Percentiles rank a stretch among this genome's conserved stretches.
Conservation (phyloP, 2,329 filamentous ascomycete species). For the Fusarium graminum region DNA sequence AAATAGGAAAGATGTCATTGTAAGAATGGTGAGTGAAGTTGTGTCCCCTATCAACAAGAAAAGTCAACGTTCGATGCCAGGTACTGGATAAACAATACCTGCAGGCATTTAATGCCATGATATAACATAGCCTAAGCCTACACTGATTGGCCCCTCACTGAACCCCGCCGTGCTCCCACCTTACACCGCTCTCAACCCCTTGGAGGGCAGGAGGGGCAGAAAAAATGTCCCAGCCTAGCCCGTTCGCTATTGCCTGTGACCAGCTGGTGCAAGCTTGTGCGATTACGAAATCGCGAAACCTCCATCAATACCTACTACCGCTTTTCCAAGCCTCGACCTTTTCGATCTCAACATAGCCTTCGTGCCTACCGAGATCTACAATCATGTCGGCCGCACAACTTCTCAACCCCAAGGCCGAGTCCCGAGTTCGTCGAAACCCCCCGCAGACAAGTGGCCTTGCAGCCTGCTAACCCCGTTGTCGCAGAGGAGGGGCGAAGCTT, state of each 20-base stretch:
- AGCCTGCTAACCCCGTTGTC: slow-evolving; percentile 47
- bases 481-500: slow-evolving; percentile 94
- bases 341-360: slow-evolving; percentile 43
- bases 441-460: slow-evolving; percentile 38
- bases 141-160: slow-evolving; percentile 41
- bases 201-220: slow-evolving; percentile 49
- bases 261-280: slow-evolving; percentile 50
- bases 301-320: slow-evolving; percentile 36
- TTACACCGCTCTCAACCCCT: slow-evolving; percentile 52
- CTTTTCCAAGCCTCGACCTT: slow-evolving; percentile 35
- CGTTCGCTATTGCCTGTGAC: slow-evolving; percentile 49
- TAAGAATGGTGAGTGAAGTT: neutral
- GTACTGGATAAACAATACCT: neutral
- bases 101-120: neutral
- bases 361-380: slow-evolving; percentile 40
- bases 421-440: slow-evolving; percentile 74
- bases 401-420: slow-evolving; percentile 98
- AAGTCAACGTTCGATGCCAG: too few relatives aligned
- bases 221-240: slow-evolving; percentile 53
- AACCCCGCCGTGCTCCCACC: slow-evolving; percentile 31
- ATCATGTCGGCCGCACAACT: slow-evolving; percentile 97
- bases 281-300: slow-evolving; percentile 50
- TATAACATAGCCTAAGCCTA: neutral
- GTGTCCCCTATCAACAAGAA: neutral
- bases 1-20: neutral